phyloP scores from a whole-genome alignment of 2,329 filamentous ascomycete genomes.

The Orbilia blumenaviensis region DNA sequence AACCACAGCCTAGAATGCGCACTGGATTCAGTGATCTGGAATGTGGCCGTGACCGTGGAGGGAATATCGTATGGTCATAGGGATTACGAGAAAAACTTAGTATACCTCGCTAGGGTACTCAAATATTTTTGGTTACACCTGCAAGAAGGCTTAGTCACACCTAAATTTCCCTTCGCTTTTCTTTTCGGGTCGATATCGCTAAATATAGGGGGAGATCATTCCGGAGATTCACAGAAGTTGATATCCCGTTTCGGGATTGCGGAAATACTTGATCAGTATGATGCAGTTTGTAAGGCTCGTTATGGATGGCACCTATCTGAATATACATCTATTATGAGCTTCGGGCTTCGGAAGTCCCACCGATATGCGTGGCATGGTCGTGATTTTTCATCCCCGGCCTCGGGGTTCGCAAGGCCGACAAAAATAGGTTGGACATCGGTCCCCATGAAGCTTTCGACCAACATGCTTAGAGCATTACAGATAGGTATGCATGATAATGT shows the following conservation, averaged over 20 bases:
- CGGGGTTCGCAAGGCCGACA: background rate
- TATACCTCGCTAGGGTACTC: background rate
- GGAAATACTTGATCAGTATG: background rate
- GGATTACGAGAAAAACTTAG: background rate
- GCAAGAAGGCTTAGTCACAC: background rate
- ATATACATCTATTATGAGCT: background rate
- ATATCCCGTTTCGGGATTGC: background rate
- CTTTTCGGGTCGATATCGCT: background rate
- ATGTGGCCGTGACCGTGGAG: background rate
- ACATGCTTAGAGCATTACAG: background rate
- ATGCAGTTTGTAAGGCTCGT: background rate
- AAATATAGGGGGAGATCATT: background rate
- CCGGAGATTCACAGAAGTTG: background rate
- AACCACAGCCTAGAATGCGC: background rate
- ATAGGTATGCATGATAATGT: background rate
- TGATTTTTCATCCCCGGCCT: background rate
- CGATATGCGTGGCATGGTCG: background rate
- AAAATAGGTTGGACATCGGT: background rate
- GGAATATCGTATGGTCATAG: background rate
- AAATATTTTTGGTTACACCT: background rate
- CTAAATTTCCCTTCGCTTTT: constrained; percentile 1
- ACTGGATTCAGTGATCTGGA: background rate
- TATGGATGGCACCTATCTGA: constrained; percentile 21
- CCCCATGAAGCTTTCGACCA: background rate
- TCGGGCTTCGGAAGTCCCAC: background rate